A percentile compares a stretch with the other conserved stretches of the same genome.
phyloP scores from a whole-genome alignment of 2,329 filamentous ascomycete genomes.

The Aspergillus latus region DNA sequence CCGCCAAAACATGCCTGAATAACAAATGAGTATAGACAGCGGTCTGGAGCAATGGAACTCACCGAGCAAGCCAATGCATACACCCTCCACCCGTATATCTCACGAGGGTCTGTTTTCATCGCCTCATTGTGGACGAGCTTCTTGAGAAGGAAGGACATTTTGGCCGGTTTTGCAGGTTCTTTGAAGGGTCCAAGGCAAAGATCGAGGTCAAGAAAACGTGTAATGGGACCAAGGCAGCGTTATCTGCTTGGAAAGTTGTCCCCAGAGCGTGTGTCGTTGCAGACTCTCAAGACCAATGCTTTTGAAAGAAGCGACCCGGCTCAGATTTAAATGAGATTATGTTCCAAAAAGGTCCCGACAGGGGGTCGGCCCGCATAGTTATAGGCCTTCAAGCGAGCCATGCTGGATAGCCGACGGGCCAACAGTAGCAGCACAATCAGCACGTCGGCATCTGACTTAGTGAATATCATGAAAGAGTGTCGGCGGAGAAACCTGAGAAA shows the following conservation, averaged over 20 bases:
- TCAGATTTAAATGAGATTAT: slow-evolving; percentile 1
- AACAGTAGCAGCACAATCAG: background rate
- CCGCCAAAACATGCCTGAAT: slow-evolving; percentile 64
- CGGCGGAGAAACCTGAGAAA: slow-evolving; percentile 17
- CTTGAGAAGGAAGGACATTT: slow-evolving; percentile 51
- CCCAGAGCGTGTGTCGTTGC: background rate
- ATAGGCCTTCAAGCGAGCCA: slow-evolving; percentile 4
- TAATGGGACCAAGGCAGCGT: background rate
- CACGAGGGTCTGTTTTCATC: slow-evolving; percentile 65
- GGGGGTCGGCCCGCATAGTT: slow-evolving; percentile 7
- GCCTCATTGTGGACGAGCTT: slow-evolving; percentile 67
- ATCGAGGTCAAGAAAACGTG: background rate
- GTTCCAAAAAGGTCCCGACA: slow-evolving; percentile 1
- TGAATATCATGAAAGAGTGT: slow-evolving; percentile 5
- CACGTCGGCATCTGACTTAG: slow-evolving; percentile 2
- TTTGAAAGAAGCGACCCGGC: background rate
- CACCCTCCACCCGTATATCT: slow-evolving; percentile 70
- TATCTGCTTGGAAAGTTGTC: background rate
- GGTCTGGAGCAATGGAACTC: slow-evolving; percentile 20
- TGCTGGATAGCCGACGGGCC: slow-evolving; percentile 6
- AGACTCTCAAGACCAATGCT: background rate
- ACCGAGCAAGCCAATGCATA: slow-evolving; percentile 62
- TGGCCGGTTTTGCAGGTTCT: slow-evolving; percentile 15
- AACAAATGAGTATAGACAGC: background rate
- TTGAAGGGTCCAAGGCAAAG: background rate